Evolutionary conservation across 2,329 filamentous ascomycete genomes (phyloP), one percentile per base, ranked within the genome.

Genomic region (Xylariaceae sp.): DNA sequence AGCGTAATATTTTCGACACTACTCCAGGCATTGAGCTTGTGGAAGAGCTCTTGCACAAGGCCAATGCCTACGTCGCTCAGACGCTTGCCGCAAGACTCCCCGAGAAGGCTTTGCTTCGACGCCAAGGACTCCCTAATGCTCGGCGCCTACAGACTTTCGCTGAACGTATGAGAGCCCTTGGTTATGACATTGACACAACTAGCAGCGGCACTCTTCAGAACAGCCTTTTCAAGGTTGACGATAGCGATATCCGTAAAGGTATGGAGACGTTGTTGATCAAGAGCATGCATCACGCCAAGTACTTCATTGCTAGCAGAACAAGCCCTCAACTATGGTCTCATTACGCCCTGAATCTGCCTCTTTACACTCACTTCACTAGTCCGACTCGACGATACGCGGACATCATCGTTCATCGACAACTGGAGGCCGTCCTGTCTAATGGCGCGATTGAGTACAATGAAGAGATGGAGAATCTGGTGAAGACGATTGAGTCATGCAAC

Each of bases 361-460:
- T 96, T 10, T 99, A 97, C 80, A 97, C 94, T 68, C 94, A 99
- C 74, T 97, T 97, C 77, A 97, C 93, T 44, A 93, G 91, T 74
- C 94, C 94, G 1, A 95, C 91, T 17, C 88, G 94, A 57, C 91
- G 94, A 62, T 99, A 97, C 74, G 90, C 92, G 23, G 94, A 99
- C 73, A 88, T 99, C 62, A 81, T 97, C 68, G 94, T 97, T 39
- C 94, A 99, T 75, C 92, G 94, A 59, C 94, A 99, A 76, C 82
- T 99, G 30, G 92, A 97, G 72, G 83, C 89, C 61, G 86, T 91
- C 54, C 82, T 99, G 44, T 94, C 91, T 0, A 85, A 91, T 57
- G 90, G 89, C 64, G 83, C 87, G 63, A 82, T 90, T 52, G 92
- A 97, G 70, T 97, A 94, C 74, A 86, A 79, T 3, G 94, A 99